Evolutionary conservation across 2,329 filamentous ascomycete species (phyloP).

Genomic region (Beauveria sp.): DNA sequence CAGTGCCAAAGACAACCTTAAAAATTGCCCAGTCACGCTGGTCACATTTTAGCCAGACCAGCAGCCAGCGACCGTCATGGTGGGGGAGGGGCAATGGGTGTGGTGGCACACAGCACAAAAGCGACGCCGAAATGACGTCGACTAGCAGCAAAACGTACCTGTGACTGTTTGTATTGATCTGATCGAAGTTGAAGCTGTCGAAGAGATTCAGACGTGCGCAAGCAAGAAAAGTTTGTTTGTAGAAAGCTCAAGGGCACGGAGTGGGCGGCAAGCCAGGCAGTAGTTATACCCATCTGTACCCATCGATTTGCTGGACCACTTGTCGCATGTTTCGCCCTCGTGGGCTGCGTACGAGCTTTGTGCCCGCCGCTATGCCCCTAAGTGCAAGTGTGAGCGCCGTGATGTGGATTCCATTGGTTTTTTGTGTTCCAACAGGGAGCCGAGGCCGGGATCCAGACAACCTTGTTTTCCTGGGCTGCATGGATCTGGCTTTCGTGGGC

Average conservation of each 20-base stretch:
- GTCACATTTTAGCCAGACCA: neutral
- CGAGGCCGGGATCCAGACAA: constrained; percentile 5
- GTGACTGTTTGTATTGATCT: neutral
- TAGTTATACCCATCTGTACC: constrained; percentile 4
- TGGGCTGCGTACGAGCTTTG: constrained; percentile 10
- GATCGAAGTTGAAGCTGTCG: neutral
- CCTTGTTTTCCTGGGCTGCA: neutral
- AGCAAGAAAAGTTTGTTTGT: neutral
- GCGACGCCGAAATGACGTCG: constrained; percentile 2
- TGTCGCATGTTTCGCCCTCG: constrained; percentile 2
- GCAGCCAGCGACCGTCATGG: neutral
- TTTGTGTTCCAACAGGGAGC: constrained; percentile 6
- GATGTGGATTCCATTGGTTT: constrained; percentile 12
- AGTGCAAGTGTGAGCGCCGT: constrained; percentile 45
- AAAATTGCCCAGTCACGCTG: neutral
- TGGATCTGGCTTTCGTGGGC: neutral
- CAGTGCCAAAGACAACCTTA: neutral
- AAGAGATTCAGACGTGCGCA: neutral
- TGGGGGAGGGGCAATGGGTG: constrained; percentile 12
- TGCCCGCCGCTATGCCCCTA: constrained; percentile 43
- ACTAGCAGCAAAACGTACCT: neutral
- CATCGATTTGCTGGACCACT: neutral
- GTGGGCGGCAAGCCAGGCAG: neutral
- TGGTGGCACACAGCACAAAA: neutral
- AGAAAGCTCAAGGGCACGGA: neutral